Evolutionary conservation across 129 eudicot species (phyloP), one percentile per base, ranked within the genome.

Genomic region (Lonicera japonica): DNA sequence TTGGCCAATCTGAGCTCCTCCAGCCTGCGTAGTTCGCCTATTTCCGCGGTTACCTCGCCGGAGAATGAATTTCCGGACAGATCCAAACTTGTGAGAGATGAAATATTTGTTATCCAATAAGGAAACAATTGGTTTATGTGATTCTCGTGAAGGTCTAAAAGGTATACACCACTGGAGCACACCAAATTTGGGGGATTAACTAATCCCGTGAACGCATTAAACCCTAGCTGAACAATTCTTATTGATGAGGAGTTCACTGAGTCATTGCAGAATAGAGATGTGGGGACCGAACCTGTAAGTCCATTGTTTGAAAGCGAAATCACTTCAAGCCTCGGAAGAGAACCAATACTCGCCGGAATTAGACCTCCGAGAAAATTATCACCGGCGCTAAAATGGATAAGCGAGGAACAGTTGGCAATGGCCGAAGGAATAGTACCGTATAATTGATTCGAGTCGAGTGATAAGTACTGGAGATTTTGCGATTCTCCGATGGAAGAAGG

Each of bases 351-450:
- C 65, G 89, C 80, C 56, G 96, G 96, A 64, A 88, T 60, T 2
- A 79, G 64, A 5, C 96, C 96, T 25, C 70, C 54, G 0, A 85
- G 70, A 13, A n/a, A 19, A 60, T 88, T 88, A 60, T 73, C 68
- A 12, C 73, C 83, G 21, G 83, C 90, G 64, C 83, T 88, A n/a
- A 88, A 65, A n/a, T 79, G 83, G 22, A 88, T 47, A 15, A 88
- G 69, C n/a, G 81, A 52, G 11, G 83, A 74, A 62, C 94, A 84
- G 69, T 88, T 88, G 0, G 81, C 70, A 0, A 88, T 66, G 19
- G 96, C 89, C 12, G 96, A 82, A 17, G 96, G 96, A 7, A 88
- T 41, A 0, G 96, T 85, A 14, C 96, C 94, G 70, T 66, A 73
- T 13, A 88, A 57, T n/a, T 45, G 25, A 46, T 88, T 88, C 8